phyloP scores from a whole-genome alignment of 768 basidiomycete genomes.

The Amanita rimosa region DNA sequence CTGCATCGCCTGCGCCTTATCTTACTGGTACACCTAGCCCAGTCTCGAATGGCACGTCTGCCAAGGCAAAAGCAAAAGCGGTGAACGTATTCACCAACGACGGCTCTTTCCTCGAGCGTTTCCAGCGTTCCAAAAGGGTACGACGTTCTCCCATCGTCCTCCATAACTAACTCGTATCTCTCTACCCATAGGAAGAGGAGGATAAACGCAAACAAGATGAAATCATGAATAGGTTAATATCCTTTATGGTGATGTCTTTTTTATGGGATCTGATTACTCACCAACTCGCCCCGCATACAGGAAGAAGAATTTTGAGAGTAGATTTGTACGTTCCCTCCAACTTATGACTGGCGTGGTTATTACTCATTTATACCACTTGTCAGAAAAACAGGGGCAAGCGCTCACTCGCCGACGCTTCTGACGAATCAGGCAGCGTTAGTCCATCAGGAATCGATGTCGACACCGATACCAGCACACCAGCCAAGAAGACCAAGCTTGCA shows the following conservation, averaged over 20 bases:
- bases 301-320: slow-evolving; percentile 47
- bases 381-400: slow-evolving; percentile 55
- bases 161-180: neutral
- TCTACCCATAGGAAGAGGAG: slow-evolving; percentile 38
- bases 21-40: neutral
- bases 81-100: slow-evolving; percentile 58
- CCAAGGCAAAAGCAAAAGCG: slow-evolving; percentile 30
- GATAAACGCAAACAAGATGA: slow-evolving; percentile 47
- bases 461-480: neutral
- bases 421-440: slow-evolving; percentile 13
- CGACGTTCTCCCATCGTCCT: slow-evolving; percentile 4
- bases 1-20: neutral
- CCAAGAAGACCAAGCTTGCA: neutral
- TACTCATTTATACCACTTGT: neutral
- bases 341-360: neutral
- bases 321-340: slow-evolving; percentile 39
- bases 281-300: slow-evolving; percentile 19
- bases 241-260: slow-evolving; percentile 3
- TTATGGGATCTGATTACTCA: slow-evolving; percentile 1
- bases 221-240: slow-evolving; percentile 32
- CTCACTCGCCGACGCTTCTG: slow-evolving; percentile 26
- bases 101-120: slow-evolving; percentile 56
- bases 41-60: neutral
- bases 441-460: neutral
- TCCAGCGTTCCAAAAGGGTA: slow-evolving; percentile 49